phyloP scores from a whole-genome alignment of 2,329 filamentous ascomycete species.

The Chaetomium sp. region DNA sequence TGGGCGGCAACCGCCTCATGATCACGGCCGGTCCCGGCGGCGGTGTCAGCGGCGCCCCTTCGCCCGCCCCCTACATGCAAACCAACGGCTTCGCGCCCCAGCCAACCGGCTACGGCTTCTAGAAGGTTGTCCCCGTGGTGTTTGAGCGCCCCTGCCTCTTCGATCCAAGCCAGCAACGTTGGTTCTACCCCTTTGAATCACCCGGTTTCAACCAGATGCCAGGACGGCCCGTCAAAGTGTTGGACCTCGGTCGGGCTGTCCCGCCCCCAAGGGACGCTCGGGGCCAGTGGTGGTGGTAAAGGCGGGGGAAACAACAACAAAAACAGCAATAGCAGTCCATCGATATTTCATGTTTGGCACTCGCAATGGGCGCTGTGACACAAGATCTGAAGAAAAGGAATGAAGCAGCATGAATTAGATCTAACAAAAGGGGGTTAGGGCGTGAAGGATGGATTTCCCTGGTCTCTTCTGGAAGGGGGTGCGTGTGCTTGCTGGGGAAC shows the following conservation, averaged over 20 bases:
- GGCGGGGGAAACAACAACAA: neutral
- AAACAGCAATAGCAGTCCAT: neutral
- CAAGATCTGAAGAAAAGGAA: too few relatives aligned
- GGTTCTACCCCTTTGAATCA: slow-evolving; percentile 15
- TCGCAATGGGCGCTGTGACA: too few relatives aligned
- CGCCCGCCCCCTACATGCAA: slow-evolving; percentile 62
- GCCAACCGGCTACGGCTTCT: slow-evolving; percentile 69
- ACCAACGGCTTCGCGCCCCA: slow-evolving; percentile 87
- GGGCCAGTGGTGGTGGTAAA: neutral
- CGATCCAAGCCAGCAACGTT: slow-evolving; percentile 13
- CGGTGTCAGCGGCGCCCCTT: slow-evolving; percentile 37
- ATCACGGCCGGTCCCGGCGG: slow-evolving; percentile 79
- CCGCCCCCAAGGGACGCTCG: neutral
- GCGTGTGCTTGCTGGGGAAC: neutral
- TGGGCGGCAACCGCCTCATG: slow-evolving; percentile 85
- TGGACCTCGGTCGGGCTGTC: slow-evolving; percentile 1
- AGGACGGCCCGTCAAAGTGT: neutral
- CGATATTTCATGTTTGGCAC: too few relatives aligned
- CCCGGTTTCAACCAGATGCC: neutral
- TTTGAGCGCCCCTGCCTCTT: slow-evolving; percentile 17
- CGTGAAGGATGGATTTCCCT: too few relatives aligned
- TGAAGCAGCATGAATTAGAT: too few relatives aligned
- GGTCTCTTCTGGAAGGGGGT: neutral
- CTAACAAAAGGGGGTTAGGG: too few relatives aligned
- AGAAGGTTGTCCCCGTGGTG: slow-evolving; percentile 30